A percentile compares a stretch with the other conserved stretches of the same genome.
phyloP scores from a whole-genome alignment of 805 yeast genomes.

The Lipomyces orientalis region DNA sequence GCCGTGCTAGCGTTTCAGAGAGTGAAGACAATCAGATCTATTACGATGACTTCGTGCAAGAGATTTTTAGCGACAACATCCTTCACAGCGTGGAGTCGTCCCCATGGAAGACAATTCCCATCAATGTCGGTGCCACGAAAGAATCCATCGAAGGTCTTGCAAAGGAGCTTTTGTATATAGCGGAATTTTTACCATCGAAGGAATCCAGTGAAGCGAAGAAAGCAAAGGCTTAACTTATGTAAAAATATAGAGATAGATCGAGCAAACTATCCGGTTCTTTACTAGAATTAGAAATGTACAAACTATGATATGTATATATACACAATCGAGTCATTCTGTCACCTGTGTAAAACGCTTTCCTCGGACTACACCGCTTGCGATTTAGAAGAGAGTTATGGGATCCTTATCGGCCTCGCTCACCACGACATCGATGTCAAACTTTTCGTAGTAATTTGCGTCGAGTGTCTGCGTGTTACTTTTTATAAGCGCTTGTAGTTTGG shows the following conservation, averaged over 20 bases:
- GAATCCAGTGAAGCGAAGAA: slow-evolving; percentile 17
- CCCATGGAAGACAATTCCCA: slow-evolving; percentile 6
- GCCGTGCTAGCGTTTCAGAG: not conserved
- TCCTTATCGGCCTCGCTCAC: slow-evolving; percentile 64
- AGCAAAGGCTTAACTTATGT: not conserved
- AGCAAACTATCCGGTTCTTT: not conserved
- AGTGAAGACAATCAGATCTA: not conserved
- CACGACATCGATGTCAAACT: slow-evolving; percentile 42
- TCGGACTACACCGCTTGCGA: not conserved
- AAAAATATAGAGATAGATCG: not conserved
- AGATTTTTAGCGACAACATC: slow-evolving; percentile 12
- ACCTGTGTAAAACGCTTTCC: not conserved
- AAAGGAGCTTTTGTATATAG: slow-evolving; percentile 18
- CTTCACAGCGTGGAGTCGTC: slow-evolving; percentile 10
- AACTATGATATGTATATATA: not conserved
- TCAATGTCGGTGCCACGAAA: slow-evolving; percentile 17
- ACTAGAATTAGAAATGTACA: not conserved
- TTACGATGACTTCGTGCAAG: slow-evolving; percentile 28
- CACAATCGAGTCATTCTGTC: not conserved
- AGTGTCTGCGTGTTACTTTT: slow-evolving; percentile 13
- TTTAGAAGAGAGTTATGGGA: slow-evolving; percentile 52
- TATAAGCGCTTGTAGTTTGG: slow-evolving; percentile 56
- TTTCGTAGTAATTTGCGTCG: slow-evolving; percentile 28
- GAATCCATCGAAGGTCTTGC: slow-evolving; percentile 25
- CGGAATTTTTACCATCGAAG: slow-evolving; percentile 26